Base-by-base conservation (phyloP, 2,329 filamentous ascomycete species). In the Fusarium newnesense region DNA sequence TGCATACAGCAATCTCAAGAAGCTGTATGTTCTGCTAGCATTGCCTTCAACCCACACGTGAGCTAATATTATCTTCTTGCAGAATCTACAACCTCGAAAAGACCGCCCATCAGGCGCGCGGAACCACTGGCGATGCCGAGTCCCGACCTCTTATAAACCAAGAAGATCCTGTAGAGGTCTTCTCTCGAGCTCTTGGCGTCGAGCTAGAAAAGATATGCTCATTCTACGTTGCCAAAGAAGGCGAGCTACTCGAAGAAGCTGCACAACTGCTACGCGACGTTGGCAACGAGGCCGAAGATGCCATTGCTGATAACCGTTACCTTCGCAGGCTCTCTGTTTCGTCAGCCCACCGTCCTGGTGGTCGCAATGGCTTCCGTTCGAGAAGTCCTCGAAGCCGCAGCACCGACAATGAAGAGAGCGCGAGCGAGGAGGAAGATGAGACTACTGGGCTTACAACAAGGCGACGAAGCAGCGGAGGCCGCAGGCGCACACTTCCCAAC, bases 1-100 rank as follows among this genome's bases (percentile, higher is more conserved):
- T 80, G 94, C 95, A 69, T 99, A 99, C 84, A 98, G 95, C 85
- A 98, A 98, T 80, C 89, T 99, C 77, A 99, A 99, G 88, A 99
- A 99, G 87, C 89, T 98, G 94, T 97, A 83, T 79, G 93, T 87
- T 60, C 47, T 46, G 30, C n/a, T 50, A 15, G 16, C 28, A 26
- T 37, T 42, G 11, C 13, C 9, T 34, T 37, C 30, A 44, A 34
- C 18, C 18, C 47, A 21, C 32, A 12, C 2, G 9, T 18, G 13
- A 34, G 54, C 71, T 74, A 69, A 72, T 59, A 30, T 62, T 67
- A 56, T 58, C 34, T 49, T 15, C 32, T 4, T 75, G 95, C 74
- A 97, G 94, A 65, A 98, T 99, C 78, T 99, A 98, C 84, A 91
- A 93, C 70, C 93, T 99, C 74, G 96, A 99, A 85, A 97, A 97